Evolutionary conservation across 2,329 filamentous ascomycete species (phyloP).

Genomic region (Penicillium psychrosexuale): DNA sequence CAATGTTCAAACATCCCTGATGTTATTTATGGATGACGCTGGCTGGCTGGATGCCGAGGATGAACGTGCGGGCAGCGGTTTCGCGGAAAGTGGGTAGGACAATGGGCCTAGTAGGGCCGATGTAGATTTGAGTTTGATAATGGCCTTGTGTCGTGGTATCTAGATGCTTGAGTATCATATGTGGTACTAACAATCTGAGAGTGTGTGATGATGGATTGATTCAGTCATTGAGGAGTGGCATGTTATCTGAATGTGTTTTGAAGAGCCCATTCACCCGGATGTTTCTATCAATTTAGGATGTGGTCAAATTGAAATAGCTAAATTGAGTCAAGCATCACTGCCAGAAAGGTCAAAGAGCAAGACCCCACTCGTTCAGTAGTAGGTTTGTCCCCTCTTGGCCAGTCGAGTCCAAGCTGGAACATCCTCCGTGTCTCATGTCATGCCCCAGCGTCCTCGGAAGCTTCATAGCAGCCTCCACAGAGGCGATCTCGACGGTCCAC

Average conservation of each 20-base stretch:
- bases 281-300: neutral
- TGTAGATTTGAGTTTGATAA: neutral
- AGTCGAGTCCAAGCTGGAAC: constrained; percentile 62
- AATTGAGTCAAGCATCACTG: neutral
- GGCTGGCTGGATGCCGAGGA: constrained; percentile 17
- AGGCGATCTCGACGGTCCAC: neutral
- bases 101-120: neutral
- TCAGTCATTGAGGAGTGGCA: neutral
- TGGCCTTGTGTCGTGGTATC: neutral
- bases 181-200: neutral
- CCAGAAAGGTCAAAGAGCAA: neutral
- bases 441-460: constrained; percentile 40
- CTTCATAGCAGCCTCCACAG: neutral
- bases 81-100: constrained; percentile 21
- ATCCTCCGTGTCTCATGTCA: constrained; percentile 48
- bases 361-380: constrained; percentile 52
- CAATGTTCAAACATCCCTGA: constrained; percentile 5
- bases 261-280: neutral
- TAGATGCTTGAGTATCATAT: constrained; percentile 15
- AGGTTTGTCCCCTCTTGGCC: constrained; percentile 57
- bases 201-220: neutral
- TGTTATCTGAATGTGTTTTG: neutral
- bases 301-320: neutral
- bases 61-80: constrained; percentile 16
- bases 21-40: constrained; percentile 3